Evolutionary conservation across 495 filamentous ascomycete genomes (phyloP), one percentile per base, ranked within the genome.

Genomic region (Aspergillus baeticus): DNA sequence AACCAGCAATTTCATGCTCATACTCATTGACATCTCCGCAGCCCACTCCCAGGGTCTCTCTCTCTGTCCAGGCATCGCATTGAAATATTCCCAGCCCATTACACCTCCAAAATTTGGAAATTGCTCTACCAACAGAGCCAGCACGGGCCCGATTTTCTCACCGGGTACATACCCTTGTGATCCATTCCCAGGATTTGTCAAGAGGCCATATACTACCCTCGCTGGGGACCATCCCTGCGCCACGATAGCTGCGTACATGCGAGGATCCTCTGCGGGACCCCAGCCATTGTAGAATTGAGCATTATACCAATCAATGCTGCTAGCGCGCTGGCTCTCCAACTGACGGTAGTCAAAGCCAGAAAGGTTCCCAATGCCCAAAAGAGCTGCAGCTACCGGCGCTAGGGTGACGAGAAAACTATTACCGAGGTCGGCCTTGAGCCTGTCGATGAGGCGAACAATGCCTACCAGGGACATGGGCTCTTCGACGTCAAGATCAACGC

Each of bases 51-150:
- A 91, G n/a, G 88, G 87, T 41, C 74, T 69, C 45, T 66, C 70
- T 26, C 64, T 66, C 11, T 73, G 83, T 7, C 84, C 85, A 0
- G 86, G 86, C 39, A 77, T 61, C 1, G 80, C 77, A 70, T 91
- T 91, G 65, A 87, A 93, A 61, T 90, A 95, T 66, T 93, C 90
- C 90, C 90, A 95, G 3, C 90, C 89, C 84, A 89, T 88, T 0
- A 92, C 83, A 2, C 90, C 89, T 7, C 90, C 90, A 66, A 93
- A 91, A 23, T 75, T 75, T 3, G 81, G 80, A 53, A 81, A 88
- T 54, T 69, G 70, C 35, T 77, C 66, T 35, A 82, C 60, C 60
- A 85, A 57, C 7, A 59, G 54, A 1, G 79, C 67, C 37, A 85
- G 68, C 3, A 74, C 65, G 21, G 64, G 63, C 34, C 74, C 72